A percentile compares a stretch with the other conserved stretches of the same genome.
These are phyloP conservation scores for Colletotrichum abscissum DNA, from an alignment of 2,329 filamentous ascomycete species.

Conservation along the genomic window DNA sequence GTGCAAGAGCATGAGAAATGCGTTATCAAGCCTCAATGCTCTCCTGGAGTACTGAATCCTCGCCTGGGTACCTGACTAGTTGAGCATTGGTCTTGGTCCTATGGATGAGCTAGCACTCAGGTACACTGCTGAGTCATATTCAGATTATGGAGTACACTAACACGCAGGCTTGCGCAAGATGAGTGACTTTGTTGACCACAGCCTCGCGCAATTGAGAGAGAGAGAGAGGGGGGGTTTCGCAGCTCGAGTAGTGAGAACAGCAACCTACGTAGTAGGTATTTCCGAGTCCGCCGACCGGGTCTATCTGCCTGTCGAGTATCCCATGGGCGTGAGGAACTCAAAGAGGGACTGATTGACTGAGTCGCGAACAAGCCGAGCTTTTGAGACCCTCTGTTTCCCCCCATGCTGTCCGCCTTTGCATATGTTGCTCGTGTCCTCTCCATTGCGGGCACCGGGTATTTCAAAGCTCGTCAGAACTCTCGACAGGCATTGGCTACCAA, in stretches of 20 bases:
- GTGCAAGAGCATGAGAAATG: not conserved
- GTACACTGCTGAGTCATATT: not conserved
- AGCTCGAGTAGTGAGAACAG: not conserved
- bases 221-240: not conserved
- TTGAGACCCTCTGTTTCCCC: slow-evolving; percentile 2
- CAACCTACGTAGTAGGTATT: not conserved
- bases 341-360: slow-evolving; percentile 1
- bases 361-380: slow-evolving; percentile 11
- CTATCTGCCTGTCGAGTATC: not conserved
- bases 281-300: slow-evolving; percentile 9
- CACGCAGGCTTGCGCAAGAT: not conserved
- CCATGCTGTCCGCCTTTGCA: slow-evolving; percentile 6
- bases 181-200: not conserved
- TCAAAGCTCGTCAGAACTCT: slow-evolving; percentile 13
- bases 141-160: not conserved
- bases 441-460: slow-evolving; percentile 12
- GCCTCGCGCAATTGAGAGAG: not conserved
- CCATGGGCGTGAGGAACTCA: not conserved
- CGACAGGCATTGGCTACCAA: slow-evolving; percentile 17
- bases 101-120: not conserved
- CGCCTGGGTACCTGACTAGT: no score
- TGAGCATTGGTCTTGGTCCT: not conserved
- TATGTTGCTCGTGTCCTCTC: slow-evolving; percentile 15
- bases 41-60: no score
- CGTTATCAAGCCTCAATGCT: not conserved